Evolutionary conservation across 306 rosid genomes (phyloP).

Genomic region (Echinosophora koreensis): DNA sequence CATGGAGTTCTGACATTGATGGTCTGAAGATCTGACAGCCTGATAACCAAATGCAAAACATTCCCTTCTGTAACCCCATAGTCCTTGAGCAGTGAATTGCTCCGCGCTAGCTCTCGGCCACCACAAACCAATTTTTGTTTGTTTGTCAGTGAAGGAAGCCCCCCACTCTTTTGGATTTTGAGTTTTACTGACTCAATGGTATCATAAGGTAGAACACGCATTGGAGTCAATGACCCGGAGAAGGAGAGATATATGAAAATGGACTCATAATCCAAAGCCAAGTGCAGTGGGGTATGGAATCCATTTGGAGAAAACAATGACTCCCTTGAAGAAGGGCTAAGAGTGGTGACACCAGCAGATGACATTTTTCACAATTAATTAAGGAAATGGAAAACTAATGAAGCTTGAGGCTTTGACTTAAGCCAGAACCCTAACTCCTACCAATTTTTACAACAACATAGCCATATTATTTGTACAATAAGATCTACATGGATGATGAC

Average conservation of each 20-base stretch:
- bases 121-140: conserved; percentile 90
- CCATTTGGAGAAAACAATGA: conserved; percentile 50
- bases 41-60: conserved; percentile 86
- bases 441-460: conserved; percentile 42
- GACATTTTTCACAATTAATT: conserved; percentile 63
- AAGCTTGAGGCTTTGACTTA: conserved; percentile 47
- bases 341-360: conserved; percentile 75
- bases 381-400: conserved; percentile 2
- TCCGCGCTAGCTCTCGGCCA: conserved; percentile 86
- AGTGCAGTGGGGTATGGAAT: conserved; percentile 46
- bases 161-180: conserved; percentile 71
- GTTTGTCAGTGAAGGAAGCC: conserved; percentile 71
- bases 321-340: conserved; percentile 66
- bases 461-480: conserved; percentile 43
- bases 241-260: conserved; percentile 68
- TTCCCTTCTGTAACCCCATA: conserved; percentile 87
- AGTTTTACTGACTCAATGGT: conserved; percentile 87
- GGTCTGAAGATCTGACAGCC: conserved; percentile 80
- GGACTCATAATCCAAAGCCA: conserved; percentile 57
- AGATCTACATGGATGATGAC: conserved; percentile 45
- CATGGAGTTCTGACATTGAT: conserved; percentile 71
- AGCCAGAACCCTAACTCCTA: conserved; percentile 50
- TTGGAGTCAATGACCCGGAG: conserved; percentile 67
- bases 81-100: conserved; percentile 77
- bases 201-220: conserved; percentile 80